Conservation (phyloP, 2,329 filamentous ascomycete genomes). For the Aureobasidium pullulans region DNA sequence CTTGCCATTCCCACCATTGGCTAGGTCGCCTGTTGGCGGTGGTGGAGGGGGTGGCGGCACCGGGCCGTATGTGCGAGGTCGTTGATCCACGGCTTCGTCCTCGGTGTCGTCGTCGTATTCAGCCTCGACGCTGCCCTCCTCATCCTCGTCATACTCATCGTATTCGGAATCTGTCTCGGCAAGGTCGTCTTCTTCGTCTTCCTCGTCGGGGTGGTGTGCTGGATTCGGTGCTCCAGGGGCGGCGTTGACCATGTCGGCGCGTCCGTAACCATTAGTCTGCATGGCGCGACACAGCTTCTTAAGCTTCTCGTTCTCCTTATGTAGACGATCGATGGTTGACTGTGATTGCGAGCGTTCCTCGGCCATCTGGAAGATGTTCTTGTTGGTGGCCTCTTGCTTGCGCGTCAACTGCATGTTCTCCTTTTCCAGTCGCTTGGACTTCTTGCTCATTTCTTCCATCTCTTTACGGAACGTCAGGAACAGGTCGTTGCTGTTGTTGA, state of each 20-base stretch:
- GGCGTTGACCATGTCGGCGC: slow-evolving; percentile 20
- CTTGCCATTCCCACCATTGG: background rate
- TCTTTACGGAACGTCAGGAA: slow-evolving; percentile 96
- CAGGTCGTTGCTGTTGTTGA: slow-evolving; percentile 96
- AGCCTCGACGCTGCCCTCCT: slow-evolving; percentile 56
- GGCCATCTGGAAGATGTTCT: slow-evolving; percentile 95
- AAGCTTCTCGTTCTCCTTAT: slow-evolving; percentile 81
- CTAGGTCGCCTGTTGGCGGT: slow-evolving; percentile 18
- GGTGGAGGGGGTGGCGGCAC: slow-evolving; percentile 46
- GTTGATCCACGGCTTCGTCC: slow-evolving; percentile 34
- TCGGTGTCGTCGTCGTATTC: slow-evolving; percentile 60
- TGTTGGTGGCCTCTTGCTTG: slow-evolving; percentile 87
- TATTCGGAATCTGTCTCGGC: slow-evolving; percentile 54
- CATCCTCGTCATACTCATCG: slow-evolving; percentile 48
- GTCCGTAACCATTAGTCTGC: slow-evolving; percentile 83
- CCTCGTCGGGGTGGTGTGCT: slow-evolving; percentile 21
- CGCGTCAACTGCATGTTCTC: slow-evolving; percentile 87
- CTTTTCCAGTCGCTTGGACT: slow-evolving; percentile 93
- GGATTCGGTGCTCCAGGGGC: slow-evolving; percentile 15
- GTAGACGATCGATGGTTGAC: slow-evolving; percentile 69
- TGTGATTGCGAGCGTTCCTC: slow-evolving; percentile 77
- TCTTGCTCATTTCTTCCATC: slow-evolving; percentile 99
- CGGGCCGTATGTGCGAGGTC: slow-evolving; percentile 32
- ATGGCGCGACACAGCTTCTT: slow-evolving; percentile 93
- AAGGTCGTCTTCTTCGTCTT: slow-evolving; percentile 34